Conservation (phyloP, 1,284 basidiomycete genomes). For the Violaceomyces palustris region DNA sequence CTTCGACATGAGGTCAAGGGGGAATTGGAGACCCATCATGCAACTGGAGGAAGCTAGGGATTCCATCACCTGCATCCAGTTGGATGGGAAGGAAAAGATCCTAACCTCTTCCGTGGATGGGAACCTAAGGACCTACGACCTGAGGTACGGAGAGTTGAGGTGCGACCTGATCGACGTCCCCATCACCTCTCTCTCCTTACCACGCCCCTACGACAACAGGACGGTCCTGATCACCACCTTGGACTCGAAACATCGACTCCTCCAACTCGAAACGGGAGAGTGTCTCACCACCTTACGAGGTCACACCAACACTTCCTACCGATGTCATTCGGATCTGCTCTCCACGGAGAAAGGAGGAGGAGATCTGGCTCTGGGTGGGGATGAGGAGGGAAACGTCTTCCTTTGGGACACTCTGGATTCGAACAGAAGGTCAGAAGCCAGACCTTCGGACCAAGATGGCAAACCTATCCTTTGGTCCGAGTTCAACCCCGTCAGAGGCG, state of each 20-base stretch:
- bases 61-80: constrained; percentile 64
- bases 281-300: constrained; percentile 79
- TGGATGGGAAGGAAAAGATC: too few species aligned
- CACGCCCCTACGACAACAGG: constrained; percentile 67
- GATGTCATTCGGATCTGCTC: constrained; percentile 76
- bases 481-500: constrained; percentile 60
- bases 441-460: constrained; percentile 58
- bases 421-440: constrained; percentile 1
- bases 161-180: constrained; percentile 75
- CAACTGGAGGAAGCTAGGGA: constrained; percentile 83
- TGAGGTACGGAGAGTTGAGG: constrained; percentile 81
- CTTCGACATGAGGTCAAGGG: constrained; percentile 56
- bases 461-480: constrained; percentile 87
- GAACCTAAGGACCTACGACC: constrained; percentile 81
- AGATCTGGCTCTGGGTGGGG: constrained; percentile 76
- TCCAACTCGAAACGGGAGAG: constrained; percentile 78
- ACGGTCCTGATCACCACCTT: constrained; percentile 74
- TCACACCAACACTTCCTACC: constrained; percentile 68
- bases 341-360: too few species aligned
- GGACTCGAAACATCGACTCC: constrained; percentile 76
- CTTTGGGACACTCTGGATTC: constrained; percentile 75
- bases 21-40: constrained; percentile 70
- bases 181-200: constrained; percentile 67
- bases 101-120: constrained; percentile 89
- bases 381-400: constrained; percentile 82